Base-by-base conservation (phyloP, 1,284 basidiomycete species). In the Takashimella koratensis region DNA sequence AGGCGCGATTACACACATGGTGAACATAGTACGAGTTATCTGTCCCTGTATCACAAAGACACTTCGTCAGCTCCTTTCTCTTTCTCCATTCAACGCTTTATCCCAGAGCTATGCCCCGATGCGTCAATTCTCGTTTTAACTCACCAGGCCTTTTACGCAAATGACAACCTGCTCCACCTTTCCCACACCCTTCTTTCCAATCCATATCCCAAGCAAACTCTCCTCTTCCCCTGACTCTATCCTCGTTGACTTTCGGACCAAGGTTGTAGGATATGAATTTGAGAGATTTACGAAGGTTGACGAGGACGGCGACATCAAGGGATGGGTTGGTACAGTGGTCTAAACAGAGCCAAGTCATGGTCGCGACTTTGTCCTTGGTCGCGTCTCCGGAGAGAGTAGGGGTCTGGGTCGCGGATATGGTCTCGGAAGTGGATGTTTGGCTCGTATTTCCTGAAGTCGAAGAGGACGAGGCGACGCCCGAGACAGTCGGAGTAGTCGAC, bases 291-390 rank as follows among this genome's bases (percentile, higher is more conserved):
- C 55, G 49, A 4, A 73, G 48, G 1, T 47, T 21, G 0, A 47
- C 43, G 8, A 63, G 47, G 10, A 57, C 52, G 13, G n/a, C 39
- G 0, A 61, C 41, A 8, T 62, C 61, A 21, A 58, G 45, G 26
- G 63, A 56, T 20, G 67, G 54, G 11, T 41, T n/a, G 30, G 63
- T 62, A 51, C 71, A 74, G 27, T 64, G 52, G 53, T 72, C 69
- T 21, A 70, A 22, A 47, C 61, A 63, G 22, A 74, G 54, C 68
- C 69, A 74, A 1, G 40, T 57, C 49, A 74, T 60, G 12, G 47
- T 27, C 10, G 51, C 45, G 3, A 52, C 54, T 4, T 21, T 23
- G 42, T 23, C 42, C 19, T 43, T 23, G 11, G 6, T n/a, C 19
- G 6, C 19, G 42, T 43, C 11, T 43, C 19, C n/a, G 42, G 22